Conservation (phyloP, 306 rosid species). For the Quillaja saponaria region DNA sequence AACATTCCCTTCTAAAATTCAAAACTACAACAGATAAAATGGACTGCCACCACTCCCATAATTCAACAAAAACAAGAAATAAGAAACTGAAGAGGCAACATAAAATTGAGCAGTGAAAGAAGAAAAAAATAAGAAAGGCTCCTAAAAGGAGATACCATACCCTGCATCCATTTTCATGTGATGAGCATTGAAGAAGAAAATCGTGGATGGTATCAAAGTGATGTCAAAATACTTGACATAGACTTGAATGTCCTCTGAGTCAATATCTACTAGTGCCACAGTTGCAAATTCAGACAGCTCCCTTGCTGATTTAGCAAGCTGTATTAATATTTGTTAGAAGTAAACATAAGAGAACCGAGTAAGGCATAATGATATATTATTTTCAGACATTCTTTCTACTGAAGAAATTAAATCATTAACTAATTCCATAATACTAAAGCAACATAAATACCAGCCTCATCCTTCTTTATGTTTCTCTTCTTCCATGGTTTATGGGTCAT, state of each 20-base stretch:
- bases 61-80: no score
- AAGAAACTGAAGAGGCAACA: no score
- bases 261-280: constrained; percentile 72
- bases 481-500: not conserved
- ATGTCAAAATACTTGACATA: constrained; percentile 81
- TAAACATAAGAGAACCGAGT: not conserved
- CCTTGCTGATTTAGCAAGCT: constrained; percentile 75
- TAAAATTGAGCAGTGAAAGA: no score
- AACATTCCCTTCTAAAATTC: no score
- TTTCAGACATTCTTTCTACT: no score
- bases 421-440: not conserved
- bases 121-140: no score
- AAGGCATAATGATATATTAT: not conserved
- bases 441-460: not conserved
- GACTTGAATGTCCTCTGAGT: constrained; percentile 70
- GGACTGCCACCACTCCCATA: no score
- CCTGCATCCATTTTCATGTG: constrained; percentile 98
- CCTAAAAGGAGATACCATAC: constrained; percentile 29
- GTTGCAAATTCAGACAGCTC: constrained; percentile 86
- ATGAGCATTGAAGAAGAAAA: constrained; percentile 95
- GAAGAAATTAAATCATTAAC: no score
- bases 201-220: constrained; percentile 65
- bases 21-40: no score
- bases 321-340: constrained; percentile 11
- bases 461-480: not conserved